These are phyloP conservation scores for Chaetothyriales sp. DNA, from an alignment of 2,329 filamentous ascomycete genomes.

Conservation along the genomic window DNA sequence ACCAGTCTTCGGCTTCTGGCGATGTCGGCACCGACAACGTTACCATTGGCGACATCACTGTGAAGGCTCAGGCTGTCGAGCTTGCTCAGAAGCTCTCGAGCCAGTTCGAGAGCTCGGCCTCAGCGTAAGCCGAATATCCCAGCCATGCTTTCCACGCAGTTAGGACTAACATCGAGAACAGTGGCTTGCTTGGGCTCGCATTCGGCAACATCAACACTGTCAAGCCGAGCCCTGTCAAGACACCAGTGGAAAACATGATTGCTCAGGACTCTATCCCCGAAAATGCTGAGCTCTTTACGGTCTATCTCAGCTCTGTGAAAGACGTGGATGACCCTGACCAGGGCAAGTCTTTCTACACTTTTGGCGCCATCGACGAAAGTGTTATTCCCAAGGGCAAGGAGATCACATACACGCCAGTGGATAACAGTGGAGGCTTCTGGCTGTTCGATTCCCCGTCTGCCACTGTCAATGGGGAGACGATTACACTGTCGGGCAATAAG, in stretches of 20 bases:
- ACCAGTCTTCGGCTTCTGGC: conserved; percentile 51
- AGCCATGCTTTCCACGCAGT: not conserved
- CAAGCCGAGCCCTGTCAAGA: conserved; percentile 38
- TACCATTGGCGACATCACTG: conserved; percentile 43
- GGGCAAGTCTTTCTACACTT: conserved; percentile 52
- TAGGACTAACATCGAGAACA: conserved; percentile 15
- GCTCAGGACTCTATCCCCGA: conserved; percentile 39
- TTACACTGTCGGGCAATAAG: conserved; percentile 40
- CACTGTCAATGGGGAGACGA: conserved; percentile 41
- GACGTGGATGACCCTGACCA: conserved; percentile 31
- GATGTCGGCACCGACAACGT: conserved; percentile 49
- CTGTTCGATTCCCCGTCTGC: conserved; percentile 43
- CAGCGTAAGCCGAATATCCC: conserved; percentile 14
- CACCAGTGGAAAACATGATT: conserved; percentile 57
- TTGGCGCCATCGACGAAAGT: conserved; percentile 55
- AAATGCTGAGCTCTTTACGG: conserved; percentile 46
- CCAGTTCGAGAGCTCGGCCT: conserved; percentile 40
- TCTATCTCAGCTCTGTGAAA: conserved; percentile 43
- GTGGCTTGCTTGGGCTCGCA: conserved; percentile 45
- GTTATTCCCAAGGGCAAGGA: conserved; percentile 39
- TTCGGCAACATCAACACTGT: conserved; percentile 52
- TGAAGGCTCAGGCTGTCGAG: conserved; percentile 50
- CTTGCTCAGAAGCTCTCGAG: conserved; percentile 44
- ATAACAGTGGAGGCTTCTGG: conserved; percentile 55
- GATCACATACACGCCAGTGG: conserved; percentile 45